Evolutionary conservation across 768 basidiomycete species (phyloP).

Genomic region (Mycena amicta): DNA sequence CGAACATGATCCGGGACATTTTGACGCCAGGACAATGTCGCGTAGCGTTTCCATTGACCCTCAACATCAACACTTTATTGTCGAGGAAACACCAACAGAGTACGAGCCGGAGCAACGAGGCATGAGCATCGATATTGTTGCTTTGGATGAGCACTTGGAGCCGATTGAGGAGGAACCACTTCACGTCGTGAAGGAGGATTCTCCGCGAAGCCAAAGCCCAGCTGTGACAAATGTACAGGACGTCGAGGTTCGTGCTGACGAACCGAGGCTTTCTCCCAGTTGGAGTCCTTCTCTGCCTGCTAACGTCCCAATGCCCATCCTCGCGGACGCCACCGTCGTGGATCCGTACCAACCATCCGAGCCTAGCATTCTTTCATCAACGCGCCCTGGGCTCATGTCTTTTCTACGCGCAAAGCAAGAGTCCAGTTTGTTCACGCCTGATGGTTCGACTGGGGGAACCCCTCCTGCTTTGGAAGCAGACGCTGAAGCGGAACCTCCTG

Average conservation of each 20-base stretch:
- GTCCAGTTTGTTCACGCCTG: conserved; percentile 44
- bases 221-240: not conserved
- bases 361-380: conserved; percentile 21
- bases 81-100: conserved; percentile 10
- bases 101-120: conserved; percentile 5
- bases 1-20: not conserved
- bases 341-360: conserved; percentile 34
- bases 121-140: conserved; percentile 13
- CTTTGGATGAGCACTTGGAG: conserved; percentile 11
- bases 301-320: conserved; percentile 41
- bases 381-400: conserved; percentile 22
- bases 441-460: conserved; percentile 17
- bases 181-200: not conserved
- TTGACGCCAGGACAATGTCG: conserved; percentile 12
- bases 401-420: conserved; percentile 21
- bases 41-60: conserved; percentile 15
- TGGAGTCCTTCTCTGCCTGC: conserved; percentile 10
- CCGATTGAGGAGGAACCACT: not conserved
- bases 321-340: conserved; percentile 41
- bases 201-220: too few species aligned
- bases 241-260: not conserved
- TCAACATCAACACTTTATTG: conserved; percentile 4
- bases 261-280: not conserved
- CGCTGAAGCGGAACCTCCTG: not conserved
- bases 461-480: not conserved